phyloP scores from a whole-genome alignment of 495 filamentous ascomycete species.

The Cercophora newfieldiana region DNA sequence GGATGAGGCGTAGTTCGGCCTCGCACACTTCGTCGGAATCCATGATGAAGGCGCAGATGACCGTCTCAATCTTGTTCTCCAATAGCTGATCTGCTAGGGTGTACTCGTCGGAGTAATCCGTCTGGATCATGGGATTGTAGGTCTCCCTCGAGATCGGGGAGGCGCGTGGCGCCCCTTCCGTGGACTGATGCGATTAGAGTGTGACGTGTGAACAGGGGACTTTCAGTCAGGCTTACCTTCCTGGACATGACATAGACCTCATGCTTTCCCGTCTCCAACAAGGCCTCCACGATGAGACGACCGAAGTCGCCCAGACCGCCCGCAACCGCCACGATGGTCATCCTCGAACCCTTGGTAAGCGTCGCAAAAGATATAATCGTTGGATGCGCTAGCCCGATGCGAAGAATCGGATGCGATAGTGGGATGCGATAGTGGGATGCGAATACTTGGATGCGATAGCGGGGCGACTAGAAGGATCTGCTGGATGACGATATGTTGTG shows the following conservation, averaged over 20 bases:
- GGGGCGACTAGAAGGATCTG: no score
- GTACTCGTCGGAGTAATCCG: slow-evolving; percentile 12
- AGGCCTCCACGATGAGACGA: slow-evolving; percentile 12
- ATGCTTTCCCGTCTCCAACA: slow-evolving; percentile 16
- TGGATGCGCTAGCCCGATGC: no score
- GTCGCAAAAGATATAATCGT: not conserved
- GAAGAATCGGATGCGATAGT: no score
- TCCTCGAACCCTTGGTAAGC: not conserved
- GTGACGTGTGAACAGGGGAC: not conserved
- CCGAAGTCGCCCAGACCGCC: slow-evolving; percentile 18
- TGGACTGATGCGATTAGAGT: not conserved
- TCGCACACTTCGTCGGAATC: slow-evolving; percentile 5
- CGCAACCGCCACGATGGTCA: slow-evolving; percentile 14
- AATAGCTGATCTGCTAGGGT: not conserved
- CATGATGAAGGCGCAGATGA: slow-evolving; percentile 21
- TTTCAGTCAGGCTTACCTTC: slow-evolving; percentile 3
- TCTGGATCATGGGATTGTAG: slow-evolving; percentile 7
- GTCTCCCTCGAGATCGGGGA: not conserved
- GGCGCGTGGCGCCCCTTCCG: not conserved
- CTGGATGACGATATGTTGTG: no score
- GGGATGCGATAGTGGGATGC: no score
- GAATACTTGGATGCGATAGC: no score
- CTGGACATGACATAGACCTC: slow-evolving; percentile 18
- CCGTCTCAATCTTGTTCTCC: not conserved
- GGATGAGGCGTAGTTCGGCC: slow-evolving; percentile 18